Base-by-base conservation (phyloP, 2,329 filamentous ascomycete species). In the Cladosporium phlei region DNA sequence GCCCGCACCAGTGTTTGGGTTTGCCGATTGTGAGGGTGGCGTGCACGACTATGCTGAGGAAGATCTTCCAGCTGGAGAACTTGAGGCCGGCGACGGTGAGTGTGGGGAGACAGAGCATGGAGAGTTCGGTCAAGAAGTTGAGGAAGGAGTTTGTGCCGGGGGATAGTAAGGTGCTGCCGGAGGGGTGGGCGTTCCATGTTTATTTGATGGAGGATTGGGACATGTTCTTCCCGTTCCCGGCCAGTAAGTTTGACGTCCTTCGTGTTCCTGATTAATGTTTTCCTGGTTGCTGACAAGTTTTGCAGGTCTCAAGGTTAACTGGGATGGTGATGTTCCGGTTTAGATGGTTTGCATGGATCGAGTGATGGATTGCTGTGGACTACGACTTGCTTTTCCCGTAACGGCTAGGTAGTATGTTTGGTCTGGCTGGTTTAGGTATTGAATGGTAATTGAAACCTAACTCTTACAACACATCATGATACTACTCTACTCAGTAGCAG, bases 171-270 rank as follows among this genome's bases (percentile, higher is more conserved):
- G 57, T 59, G 49, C 54, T 67, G 40, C 58, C 60, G 9, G 58
- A 66, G 44, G 51, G 46, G 17, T 61, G 58, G 56, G 47, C 52
- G 32, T 72, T 69, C 49, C 66, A 70, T 58, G 63, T 64, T 19
- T 75, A 72, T 49, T 54, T 75, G 62, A 73, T 68, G 27, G 71
- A 72, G 62, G 69, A 70, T 42, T 69, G 69, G 66, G 69, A 73
- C 60, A 62, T 60, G 55, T 71, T 65, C 55, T 72, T 70, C 56
- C 69, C 69, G 30, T 73, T 73, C 48, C 70, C 71, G 40, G 68
- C 65, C 45, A 65, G 70, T 72, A 59, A 70, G 70, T 58, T n/a
- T 14, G n/a, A n/a, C 28, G 17, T 8, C 14, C 14, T 12, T 14
- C 16, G 3, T 2, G 2, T 2, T 19, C n/a, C 9, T 34, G 10